Percentiles rank a stretch among this genome's conserved stretches.
phyloP scores from a whole-genome alignment of 2,329 filamentous ascomycete species.

The Aspergillus uvarum region DNA sequence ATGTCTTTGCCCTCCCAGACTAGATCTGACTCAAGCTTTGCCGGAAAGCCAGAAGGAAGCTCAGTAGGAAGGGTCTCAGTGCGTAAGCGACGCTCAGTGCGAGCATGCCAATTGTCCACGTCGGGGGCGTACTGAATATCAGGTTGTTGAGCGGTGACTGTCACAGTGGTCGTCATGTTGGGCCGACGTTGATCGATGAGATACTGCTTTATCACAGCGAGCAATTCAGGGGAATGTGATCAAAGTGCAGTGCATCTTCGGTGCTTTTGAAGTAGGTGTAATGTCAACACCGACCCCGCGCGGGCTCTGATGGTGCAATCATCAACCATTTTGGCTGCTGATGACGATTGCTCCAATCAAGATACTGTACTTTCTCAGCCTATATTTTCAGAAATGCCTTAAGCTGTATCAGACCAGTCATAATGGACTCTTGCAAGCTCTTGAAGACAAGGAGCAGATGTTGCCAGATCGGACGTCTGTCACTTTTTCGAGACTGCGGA shows the following conservation, averaged over 20 bases:
- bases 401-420: no score
- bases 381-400: background rate
- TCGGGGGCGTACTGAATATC: conserved; percentile 34
- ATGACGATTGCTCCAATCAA: background rate
- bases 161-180: background rate
- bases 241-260: background rate
- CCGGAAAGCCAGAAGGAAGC: conserved; percentile 46
- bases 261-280: background rate
- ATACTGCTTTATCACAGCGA: background rate
- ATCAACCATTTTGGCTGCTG: background rate
- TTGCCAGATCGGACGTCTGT: background rate
- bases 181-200: background rate
- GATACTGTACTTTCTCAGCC: background rate
- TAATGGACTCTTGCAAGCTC: background rate
- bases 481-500: background rate
- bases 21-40: conserved; percentile 41
- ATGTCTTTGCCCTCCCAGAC: conserved; percentile 50
- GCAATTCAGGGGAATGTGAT: background rate
- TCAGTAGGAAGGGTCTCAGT: conserved; percentile 19
- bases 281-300: background rate
- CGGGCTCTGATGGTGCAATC: background rate
- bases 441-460: background rate
- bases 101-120: conserved; percentile 27
- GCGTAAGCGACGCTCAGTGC: conserved; percentile 21
- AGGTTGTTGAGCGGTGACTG: conserved; percentile 20